Evolutionary conservation across 306 rosid species (phyloP).

Genomic region (Canavalia gladiata): DNA sequence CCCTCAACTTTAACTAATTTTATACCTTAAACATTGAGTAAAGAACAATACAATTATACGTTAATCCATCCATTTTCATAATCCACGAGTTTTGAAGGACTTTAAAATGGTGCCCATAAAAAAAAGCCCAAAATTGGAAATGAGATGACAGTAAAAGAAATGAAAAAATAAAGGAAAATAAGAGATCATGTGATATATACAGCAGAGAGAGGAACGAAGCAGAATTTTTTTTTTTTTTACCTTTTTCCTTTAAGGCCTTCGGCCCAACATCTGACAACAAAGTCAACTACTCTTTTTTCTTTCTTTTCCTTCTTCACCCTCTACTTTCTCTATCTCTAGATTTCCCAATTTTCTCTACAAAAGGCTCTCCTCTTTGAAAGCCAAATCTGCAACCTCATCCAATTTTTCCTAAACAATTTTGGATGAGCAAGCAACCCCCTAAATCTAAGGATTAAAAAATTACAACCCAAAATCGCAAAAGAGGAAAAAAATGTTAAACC

Average conservation of each 20-base stretch:
- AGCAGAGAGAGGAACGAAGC: constrained; percentile 30
- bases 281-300: constrained; percentile 26
- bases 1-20: no score
- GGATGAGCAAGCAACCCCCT: constrained; percentile 69
- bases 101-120: background rate
- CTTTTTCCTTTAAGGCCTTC: constrained; percentile 72
- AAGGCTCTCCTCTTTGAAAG: constrained; percentile 77
- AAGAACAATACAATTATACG: no score
- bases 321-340: constrained; percentile 48
- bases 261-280: constrained; percentile 68
- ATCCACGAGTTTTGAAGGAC: background rate
- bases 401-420: constrained; percentile 62
- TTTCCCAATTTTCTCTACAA: constrained; percentile 72
- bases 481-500: constrained; percentile 47
- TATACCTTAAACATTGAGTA: no score
- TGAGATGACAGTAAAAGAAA: background rate
- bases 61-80: background rate
- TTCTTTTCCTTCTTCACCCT: background rate
- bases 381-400: constrained; percentile 68
- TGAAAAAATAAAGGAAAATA: background rate
- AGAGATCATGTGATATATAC: constrained; percentile 35
- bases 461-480: constrained; percentile 60
- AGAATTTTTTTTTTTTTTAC: background rate
- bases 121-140: background rate
- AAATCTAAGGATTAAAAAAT: constrained; percentile 69